Base-by-base conservation (phyloP, 768 basidiomycete species). In the Leccinum aurantiacum region DNA sequence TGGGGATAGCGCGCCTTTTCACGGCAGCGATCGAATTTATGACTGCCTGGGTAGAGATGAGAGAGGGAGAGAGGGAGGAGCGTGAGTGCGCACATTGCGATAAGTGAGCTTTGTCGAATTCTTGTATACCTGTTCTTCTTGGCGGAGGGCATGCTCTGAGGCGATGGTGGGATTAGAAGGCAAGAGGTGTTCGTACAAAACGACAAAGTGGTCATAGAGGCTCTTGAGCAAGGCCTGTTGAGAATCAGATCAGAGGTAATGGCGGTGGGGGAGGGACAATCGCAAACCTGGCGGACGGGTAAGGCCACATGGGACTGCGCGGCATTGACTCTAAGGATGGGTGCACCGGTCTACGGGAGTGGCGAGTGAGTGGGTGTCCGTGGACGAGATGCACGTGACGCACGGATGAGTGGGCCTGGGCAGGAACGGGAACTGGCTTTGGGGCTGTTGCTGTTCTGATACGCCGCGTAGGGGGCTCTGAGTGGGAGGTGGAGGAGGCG, bases 41-140 rank as follows among this genome's bases (percentile, higher is more conserved):
- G 46, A 84, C 75, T 8, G 82, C 82, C 84, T 85, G 61, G 38
- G 58, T 6, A 27, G 50, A 54, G 56, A 53, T 71, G 52, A 69
- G 60, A 55, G 46, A 55, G 27, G 38, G 52, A 31, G 51, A 10
- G 25, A 48, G 9, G 22, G 6, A 55, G 41, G 19, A 15, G 10
- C n/a, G 48, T 6, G 35, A 27, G 37, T 46, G 67, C 84, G 63
- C 69, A 91, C 91, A 76, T 90, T 89, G 53, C 92, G 89, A 73
- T 96, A 96, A 0, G 92, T 92, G 51, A 84, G 71, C 73, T 91
- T 93, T 55, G 80, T 88, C 0, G 89, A 84, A 61, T 84, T 85
- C 25, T 78, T 79, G 74, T 93, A 94, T 0, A 93, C 80, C 60
- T 93, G 88, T 35, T 84, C 82, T 68, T 96, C 94, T 67, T 96